phyloP scores from a whole-genome alignment of 2,329 filamentous ascomycete species.

The Xylaria sp. region DNA sequence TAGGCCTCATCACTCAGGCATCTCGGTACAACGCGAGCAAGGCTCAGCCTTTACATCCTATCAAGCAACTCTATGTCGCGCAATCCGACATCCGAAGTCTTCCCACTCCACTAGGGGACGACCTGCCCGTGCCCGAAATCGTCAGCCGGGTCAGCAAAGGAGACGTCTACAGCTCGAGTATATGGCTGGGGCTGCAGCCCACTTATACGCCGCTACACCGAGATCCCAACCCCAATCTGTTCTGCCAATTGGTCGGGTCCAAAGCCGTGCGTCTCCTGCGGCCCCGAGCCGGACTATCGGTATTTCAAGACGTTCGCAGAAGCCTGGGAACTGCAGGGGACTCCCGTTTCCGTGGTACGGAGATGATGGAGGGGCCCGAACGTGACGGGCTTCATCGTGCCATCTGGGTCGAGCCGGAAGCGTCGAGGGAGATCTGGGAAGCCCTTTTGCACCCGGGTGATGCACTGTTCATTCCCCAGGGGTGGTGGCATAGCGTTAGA shows the following conservation, averaged over 20 bases:
- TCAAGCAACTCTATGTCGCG: slow-evolving; percentile 79
- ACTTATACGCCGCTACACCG: slow-evolving; percentile 92
- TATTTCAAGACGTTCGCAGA: slow-evolving; percentile 69
- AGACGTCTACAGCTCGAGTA: slow-evolving; percentile 85
- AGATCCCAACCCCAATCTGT: slow-evolving; percentile 94
- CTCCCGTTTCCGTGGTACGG: slow-evolving; percentile 74
- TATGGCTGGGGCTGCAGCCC: slow-evolving; percentile 89
- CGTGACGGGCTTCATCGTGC: slow-evolving; percentile 71
- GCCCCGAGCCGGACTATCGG: slow-evolving; percentile 68
- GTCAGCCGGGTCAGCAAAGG: slow-evolving; percentile 74
- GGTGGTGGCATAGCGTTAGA: slow-evolving; percentile 89
- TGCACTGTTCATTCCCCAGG: slow-evolving; percentile 80
- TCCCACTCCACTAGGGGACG: slow-evolving; percentile 68
- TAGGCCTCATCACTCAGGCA: slow-evolving; percentile 72
- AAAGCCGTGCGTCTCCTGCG: slow-evolving; percentile 80
- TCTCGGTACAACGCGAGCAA: slow-evolving; percentile 58
- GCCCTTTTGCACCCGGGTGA: slow-evolving; percentile 72
- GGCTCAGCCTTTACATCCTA: slow-evolving; percentile 16
- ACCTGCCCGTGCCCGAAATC: slow-evolving; percentile 75
- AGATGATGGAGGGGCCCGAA: slow-evolving; percentile 92
- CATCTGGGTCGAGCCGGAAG: slow-evolving; percentile 69
- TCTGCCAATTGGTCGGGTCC: slow-evolving; percentile 79
- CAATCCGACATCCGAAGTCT: slow-evolving; percentile 80
- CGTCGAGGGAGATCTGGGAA: slow-evolving; percentile 56
- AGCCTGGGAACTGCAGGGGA: slow-evolving; percentile 54